Evolutionary conservation across 164 flowering plant species (phyloP).

Genomic region (Magnolia kwangsiensis): DNA sequence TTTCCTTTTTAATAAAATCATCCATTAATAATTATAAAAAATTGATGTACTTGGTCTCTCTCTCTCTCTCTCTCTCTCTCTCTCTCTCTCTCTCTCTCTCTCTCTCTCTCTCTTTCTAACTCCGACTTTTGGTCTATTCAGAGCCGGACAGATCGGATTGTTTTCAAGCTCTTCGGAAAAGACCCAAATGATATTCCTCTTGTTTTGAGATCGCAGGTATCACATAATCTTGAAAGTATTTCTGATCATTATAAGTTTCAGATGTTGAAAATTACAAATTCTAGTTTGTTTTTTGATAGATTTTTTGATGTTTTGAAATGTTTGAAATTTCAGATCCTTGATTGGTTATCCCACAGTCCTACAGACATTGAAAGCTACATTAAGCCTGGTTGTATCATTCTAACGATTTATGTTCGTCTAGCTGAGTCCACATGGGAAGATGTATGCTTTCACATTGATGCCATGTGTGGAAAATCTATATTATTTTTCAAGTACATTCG

Average conservation of each 20-base stretch:
- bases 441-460: conserved; percentile 31
- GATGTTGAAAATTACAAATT: not conserved
- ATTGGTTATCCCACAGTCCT: conserved; percentile 86
- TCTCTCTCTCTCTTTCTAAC: not conserved
- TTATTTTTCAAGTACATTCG: not conserved
- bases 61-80: too few relatives aligned
- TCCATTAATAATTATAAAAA: too few relatives aligned
- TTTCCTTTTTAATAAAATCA: too few relatives aligned
- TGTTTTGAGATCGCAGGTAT: conserved; percentile 57
- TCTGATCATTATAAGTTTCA: not conserved
- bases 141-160: conserved; percentile 81
- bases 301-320: conserved; percentile 1
- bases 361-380: conserved; percentile 85
- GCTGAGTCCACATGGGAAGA: conserved; percentile 58
- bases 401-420: conserved; percentile 64
- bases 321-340: conserved; percentile 51
- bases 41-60: too few relatives aligned
- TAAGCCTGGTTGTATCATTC: conserved; percentile 75
- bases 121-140: conserved; percentile 18
- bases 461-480: not conserved
- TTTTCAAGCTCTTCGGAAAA: conserved; percentile 85
- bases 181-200: conserved; percentile 70
- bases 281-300: not conserved
- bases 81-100: too few relatives aligned
- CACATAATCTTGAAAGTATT: not conserved